Percentiles rank a stretch among this genome's conserved stretches.
Evolutionary conservation across 2,329 filamentous ascomycete genomes (phyloP).

Genomic region (Penicillium griseofulvum): DNA sequence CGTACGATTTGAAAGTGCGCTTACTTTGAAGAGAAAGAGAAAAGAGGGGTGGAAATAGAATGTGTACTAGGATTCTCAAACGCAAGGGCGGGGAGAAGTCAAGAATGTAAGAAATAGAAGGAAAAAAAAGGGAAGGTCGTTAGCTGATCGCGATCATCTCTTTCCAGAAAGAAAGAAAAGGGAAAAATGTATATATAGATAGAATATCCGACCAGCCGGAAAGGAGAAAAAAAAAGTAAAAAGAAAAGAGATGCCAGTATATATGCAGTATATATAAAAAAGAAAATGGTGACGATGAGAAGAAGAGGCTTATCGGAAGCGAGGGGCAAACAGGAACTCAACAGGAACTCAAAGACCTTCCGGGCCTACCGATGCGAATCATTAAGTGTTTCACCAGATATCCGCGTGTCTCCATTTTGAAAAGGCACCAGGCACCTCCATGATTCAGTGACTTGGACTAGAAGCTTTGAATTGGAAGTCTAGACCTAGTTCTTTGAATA

Average conservation of each 20-base stretch:
- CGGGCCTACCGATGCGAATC: slow-evolving; percentile 27
- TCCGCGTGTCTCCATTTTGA: slow-evolving; percentile 6
- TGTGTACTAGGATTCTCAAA: slow-evolving; percentile 8
- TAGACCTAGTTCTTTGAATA: background rate
- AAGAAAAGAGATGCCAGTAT: background rate
- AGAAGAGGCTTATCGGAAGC: slow-evolving; percentile 36
- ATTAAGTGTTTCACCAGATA: slow-evolving; percentile 26
- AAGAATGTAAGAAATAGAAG: slow-evolving; percentile 5
- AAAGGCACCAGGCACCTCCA: slow-evolving; percentile 28
- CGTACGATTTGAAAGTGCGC: slow-evolving; percentile 10
- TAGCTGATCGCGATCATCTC: slow-evolving; percentile 24
- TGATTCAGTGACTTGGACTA: slow-evolving; percentile 16
- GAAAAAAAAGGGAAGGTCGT: slow-evolving; percentile 13
- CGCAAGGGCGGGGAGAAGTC: slow-evolving; percentile 19
- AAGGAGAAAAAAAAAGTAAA: background rate
- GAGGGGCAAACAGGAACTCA: slow-evolving; percentile 17
- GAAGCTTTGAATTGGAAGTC: background rate
- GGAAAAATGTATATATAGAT: background rate
- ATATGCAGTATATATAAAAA: slow-evolving; percentile 1
- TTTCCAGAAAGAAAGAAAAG: slow-evolving; percentile 4
- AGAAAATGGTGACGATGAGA: slow-evolving; percentile 28
- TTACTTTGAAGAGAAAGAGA: slow-evolving; percentile 6
- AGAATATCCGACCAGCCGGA: slow-evolving; percentile 10
- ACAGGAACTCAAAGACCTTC: slow-evolving; percentile 20
- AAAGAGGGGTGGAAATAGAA: slow-evolving; percentile 8